phyloP scores from a whole-genome alignment of 331 rosid genomes.

The Malus hybrid region DNA sequence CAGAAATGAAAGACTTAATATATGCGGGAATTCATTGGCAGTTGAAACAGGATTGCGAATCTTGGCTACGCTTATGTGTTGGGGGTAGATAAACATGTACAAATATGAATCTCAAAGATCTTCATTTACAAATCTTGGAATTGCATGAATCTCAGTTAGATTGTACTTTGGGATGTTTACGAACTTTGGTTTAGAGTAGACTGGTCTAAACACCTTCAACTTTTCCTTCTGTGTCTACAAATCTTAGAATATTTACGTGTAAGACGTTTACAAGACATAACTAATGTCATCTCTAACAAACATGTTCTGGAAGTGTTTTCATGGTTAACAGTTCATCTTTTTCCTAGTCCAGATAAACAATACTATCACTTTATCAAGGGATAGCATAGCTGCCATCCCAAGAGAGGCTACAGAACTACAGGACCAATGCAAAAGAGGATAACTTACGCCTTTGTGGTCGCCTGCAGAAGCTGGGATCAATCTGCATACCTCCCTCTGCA shows the following conservation, averaged over 20 bases:
- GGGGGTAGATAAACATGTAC: not conserved
- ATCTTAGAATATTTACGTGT: too few relatives aligned
- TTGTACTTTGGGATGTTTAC: not conserved
- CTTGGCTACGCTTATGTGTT: not conserved
- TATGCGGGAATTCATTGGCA: not conserved
- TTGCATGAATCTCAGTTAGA: not conserved
- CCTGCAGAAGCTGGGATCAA: conserved; percentile 65
- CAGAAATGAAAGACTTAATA: conserved; percentile 15
- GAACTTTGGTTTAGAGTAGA: not conserved
- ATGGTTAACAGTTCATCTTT: not conserved
- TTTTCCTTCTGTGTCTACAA: not conserved
- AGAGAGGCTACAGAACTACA: not conserved
- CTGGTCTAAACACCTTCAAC: not conserved
- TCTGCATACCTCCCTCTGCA: conserved; percentile 90
- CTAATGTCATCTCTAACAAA: not conserved
- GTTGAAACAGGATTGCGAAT: not conserved
- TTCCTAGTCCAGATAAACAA: not conserved
- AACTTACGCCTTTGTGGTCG: conserved; percentile 70
- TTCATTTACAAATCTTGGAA: not conserved
- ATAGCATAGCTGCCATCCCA: not conserved
- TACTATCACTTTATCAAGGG: not conserved
- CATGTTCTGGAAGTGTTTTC: not conserved
- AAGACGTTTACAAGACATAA: not conserved
- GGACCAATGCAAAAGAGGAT: conserved; percentile 12
- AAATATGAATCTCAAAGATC: not conserved